A percentile compares a stretch with the other conserved stretches of the same genome.
phyloP scores from a whole-genome alignment of 352 stramenopile species.

The Globisporangium barbulae region DNA sequence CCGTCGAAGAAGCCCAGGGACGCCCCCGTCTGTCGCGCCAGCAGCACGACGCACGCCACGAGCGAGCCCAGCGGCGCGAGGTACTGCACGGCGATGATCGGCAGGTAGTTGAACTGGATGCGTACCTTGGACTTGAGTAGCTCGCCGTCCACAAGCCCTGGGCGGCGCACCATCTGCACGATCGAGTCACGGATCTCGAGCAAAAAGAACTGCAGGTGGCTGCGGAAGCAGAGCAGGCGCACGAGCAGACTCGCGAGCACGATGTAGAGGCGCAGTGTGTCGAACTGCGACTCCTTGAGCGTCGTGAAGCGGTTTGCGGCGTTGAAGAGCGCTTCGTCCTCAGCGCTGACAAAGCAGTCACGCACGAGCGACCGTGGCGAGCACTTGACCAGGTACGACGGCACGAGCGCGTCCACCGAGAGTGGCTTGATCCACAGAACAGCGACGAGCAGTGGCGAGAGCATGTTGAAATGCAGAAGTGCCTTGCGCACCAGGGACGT shows the following conservation, averaged over 20 bases:
- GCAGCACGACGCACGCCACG: slow-evolving; percentile 40
- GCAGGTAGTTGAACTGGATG: slow-evolving; percentile 81
- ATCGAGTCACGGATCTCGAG: slow-evolving; percentile 71
- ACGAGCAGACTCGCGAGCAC: slow-evolving; percentile 46
- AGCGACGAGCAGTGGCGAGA: slow-evolving; percentile 53
- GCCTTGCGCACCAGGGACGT: slow-evolving; percentile 31
- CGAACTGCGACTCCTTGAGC: slow-evolving; percentile 56
- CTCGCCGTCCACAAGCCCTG: slow-evolving; percentile 49
- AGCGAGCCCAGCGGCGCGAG: slow-evolving; percentile 50
- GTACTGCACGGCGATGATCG: slow-evolving; percentile 78
- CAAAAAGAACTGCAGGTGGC: slow-evolving; percentile 75
- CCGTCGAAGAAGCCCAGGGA: slow-evolving; percentile 41
- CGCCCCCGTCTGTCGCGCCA: slow-evolving; percentile 52
- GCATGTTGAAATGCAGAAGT: slow-evolving; percentile 69
- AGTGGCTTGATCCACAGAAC: slow-evolving; percentile 59
- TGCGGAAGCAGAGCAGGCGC: slow-evolving; percentile 53
- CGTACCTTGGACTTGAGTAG: slow-evolving; percentile 67
- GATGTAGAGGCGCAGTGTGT: slow-evolving; percentile 45
- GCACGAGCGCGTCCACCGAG: slow-evolving; percentile 42
- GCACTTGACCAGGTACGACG: slow-evolving; percentile 44
- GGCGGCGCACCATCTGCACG: slow-evolving; percentile 46
- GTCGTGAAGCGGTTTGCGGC: slow-evolving; percentile 9
- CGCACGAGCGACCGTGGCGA: slow-evolving; percentile 34
- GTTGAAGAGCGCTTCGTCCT: slow-evolving; percentile 25
- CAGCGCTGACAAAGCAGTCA: slow-evolving; percentile 46